Percentiles rank a stretch among this genome's conserved stretches.
Evolutionary conservation across 306 rosid genomes (phyloP).

Genomic region (Quercus mongolica): DNA sequence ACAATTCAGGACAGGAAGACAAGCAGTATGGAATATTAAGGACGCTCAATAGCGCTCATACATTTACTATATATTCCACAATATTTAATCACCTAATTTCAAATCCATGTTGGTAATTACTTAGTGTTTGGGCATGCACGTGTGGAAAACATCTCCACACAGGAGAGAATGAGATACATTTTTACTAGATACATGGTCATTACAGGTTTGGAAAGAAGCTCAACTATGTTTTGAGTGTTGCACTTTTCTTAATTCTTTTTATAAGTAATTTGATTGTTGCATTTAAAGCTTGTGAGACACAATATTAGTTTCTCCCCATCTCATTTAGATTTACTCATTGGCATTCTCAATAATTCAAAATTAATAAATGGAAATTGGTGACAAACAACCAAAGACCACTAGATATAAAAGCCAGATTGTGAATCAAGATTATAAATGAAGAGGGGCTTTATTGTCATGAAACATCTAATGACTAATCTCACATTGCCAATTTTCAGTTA

Average conservation of each 20-base stretch:
- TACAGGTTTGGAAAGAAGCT: not conserved
- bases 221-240: not conserved
- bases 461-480: not conserved
- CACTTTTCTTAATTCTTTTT: not conserved
- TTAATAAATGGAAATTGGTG: not conserved
- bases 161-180: not conserved
- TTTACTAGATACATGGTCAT: not conserved
- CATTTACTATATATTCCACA: not conserved
- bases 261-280: not conserved
- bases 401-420: not conserved
- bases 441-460: not conserved
- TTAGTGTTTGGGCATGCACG: not conserved
- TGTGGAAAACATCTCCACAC: not conserved
- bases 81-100: too few relatives aligned
- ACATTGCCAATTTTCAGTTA: not conserved
- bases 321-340: not conserved
- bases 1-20: not conserved
- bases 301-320: not conserved
- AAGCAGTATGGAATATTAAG: not conserved
- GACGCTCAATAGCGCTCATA: not conserved
- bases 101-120: not conserved
- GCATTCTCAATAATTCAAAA: not conserved
- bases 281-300: not conserved
- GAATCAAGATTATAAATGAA: not conserved
- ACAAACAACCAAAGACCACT: not conserved